Conservation (phyloP, 139 green algal species). For the Mesotaenium endlicherianum region DNA sequence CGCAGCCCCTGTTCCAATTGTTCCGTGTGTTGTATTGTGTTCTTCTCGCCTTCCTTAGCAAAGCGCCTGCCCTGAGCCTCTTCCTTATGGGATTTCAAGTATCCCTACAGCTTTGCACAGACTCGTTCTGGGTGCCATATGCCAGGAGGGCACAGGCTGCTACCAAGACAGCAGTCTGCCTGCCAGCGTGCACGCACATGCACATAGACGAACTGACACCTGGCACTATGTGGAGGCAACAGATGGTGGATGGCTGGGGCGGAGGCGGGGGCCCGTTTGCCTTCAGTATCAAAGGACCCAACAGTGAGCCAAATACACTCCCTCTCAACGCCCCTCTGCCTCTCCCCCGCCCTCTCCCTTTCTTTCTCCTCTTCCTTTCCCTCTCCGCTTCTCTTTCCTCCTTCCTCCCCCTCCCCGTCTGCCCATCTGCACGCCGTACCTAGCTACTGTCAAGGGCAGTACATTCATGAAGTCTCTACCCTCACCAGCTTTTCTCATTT, state of each 20-base stretch:
- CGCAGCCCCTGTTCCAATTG: too few species aligned
- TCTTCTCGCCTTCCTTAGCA: too few species aligned
- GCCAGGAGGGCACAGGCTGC: neutral
- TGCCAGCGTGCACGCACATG: neutral
- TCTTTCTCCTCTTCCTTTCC: neutral
- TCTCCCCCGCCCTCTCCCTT: neutral
- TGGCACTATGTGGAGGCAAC: neutral
- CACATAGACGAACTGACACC: neutral
- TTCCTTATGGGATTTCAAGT: neutral
- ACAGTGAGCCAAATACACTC: neutral
- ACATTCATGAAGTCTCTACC: too few species aligned
- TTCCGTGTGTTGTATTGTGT: too few species aligned
- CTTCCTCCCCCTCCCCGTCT: neutral
- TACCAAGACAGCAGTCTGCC: neutral
- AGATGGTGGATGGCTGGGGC: slow-evolving; percentile 22
- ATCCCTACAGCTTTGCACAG: neutral
- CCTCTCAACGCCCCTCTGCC: neutral
- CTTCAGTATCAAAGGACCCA: slow-evolving; percentile 1
- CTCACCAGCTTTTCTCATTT: too few species aligned
- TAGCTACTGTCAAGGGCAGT: too few species aligned
- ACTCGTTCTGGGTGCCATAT: neutral
- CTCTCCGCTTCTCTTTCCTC: neutral
- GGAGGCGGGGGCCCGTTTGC: slow-evolving; percentile 8
- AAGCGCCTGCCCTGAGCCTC: neutral
- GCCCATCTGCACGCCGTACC: neutral